Evolutionary conservation across 78 protist species (phyloP).

Genomic region (Emiliania huxleyi): DNA sequence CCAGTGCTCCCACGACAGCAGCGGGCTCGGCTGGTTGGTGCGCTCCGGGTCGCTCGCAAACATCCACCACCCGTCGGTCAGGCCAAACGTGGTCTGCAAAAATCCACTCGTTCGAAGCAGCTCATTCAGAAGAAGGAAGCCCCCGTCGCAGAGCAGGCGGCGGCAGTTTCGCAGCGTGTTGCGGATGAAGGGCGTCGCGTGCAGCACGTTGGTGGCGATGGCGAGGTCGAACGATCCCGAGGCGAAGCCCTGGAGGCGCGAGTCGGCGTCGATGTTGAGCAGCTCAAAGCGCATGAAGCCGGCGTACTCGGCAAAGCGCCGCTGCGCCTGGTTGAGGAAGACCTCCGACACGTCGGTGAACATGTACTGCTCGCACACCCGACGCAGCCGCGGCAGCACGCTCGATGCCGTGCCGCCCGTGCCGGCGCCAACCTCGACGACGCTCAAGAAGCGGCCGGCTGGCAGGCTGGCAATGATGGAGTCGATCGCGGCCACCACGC

Average conservation of each 20-base stretch:
- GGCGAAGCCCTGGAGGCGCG: not conserved
- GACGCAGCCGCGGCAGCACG: not conserved
- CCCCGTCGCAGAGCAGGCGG: not conserved
- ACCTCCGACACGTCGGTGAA: not conserved
- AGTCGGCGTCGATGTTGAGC: not conserved
- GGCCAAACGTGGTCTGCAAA: not conserved
- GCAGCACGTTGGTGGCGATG: not conserved
- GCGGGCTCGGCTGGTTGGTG: not conserved
- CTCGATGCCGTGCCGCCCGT: not conserved
- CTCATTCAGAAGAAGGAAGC: not conserved
- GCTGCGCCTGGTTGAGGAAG: not conserved
- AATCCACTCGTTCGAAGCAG: not conserved
- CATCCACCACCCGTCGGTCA: constrained; percentile 5
- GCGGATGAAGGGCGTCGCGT: not conserved
- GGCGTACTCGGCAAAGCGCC: not conserved
- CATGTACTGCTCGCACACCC: not conserved
- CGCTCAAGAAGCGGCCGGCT: not conserved
- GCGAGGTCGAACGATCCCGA: not conserved
- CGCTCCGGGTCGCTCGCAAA: not conserved
- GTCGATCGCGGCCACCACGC: not conserved
- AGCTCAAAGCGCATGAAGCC: not conserved
- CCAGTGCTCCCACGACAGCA: not conserved
- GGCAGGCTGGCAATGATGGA: not conserved
- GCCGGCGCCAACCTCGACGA: not conserved
- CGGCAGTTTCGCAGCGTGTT: not conserved